Conservation (phyloP, 176 grass and related monocot genomes). For the Aechmea fasciata region DNA sequence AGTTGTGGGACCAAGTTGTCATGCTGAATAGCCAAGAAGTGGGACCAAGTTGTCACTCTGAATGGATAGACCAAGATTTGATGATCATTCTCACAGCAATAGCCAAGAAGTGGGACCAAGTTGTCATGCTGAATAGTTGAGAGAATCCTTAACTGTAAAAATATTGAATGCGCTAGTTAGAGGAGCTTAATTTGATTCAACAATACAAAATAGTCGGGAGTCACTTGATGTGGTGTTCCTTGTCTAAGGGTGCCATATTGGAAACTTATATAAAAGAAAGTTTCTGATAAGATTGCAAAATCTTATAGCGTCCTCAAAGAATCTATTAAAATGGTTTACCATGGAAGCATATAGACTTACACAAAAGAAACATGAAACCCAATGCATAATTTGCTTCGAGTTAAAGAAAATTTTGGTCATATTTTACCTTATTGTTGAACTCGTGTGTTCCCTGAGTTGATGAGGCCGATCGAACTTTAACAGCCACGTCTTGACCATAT, state of each 20-base stretch:
- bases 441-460: slow-evolving; percentile 62
- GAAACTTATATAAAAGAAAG: too few species aligned
- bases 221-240: too few species aligned
- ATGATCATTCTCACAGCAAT: slow-evolving; percentile 83
- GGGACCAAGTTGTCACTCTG: too few species aligned
- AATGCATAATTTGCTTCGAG: not conserved
- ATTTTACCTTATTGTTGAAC: slow-evolving; percentile 67
- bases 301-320: too few species aligned
- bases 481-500: slow-evolving; percentile 62
- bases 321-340: not conserved
- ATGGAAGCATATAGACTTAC: not conserved
- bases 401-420: not conserved
- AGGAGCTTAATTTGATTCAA: slow-evolving; percentile 11
- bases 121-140: slow-evolving; percentile 55
- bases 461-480: slow-evolving; percentile 57
- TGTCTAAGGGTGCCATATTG: too few species aligned
- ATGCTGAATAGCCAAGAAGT: too few species aligned
- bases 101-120: slow-evolving; percentile 63
- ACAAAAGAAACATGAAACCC: not conserved
- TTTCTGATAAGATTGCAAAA: too few species aligned
- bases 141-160: slow-evolving; percentile 56
- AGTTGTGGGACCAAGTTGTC: too few species aligned
- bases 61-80: slow-evolving; percentile 73
- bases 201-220: not conserved
- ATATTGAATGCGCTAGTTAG: slow-evolving; percentile 19